Evolutionary conservation across 176 grass and related monocot species (phyloP), one percentile per base, ranked within the genome.

Genomic region (Guadua angustifolia): DNA sequence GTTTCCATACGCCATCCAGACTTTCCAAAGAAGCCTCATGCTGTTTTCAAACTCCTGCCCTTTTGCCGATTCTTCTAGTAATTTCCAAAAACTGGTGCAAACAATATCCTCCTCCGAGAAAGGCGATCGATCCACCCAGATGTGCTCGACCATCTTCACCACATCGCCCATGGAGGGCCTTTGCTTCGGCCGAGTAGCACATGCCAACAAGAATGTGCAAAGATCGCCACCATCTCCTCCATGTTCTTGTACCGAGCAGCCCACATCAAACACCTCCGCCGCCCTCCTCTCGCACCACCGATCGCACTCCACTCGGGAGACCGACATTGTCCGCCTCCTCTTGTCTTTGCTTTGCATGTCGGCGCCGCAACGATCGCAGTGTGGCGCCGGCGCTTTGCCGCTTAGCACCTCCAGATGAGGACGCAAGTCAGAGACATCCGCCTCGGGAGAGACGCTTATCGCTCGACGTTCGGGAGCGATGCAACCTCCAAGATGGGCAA

Each of bases 231-330:
- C 93, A 95, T 95, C 76, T 95, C 93, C 81, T 95, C 93, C 76
- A 92, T 85, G 83, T 90, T 77, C 75, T 92, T 87, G 86, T 89
- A 94, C 58, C 93, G 80, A 95, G 80, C 86, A 95, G 85, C 93
- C 93, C 79, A 82, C 88, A 25, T 95, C 93, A 65, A 95, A 95
- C 83, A 95, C 90, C 86, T 95, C 90, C 6, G 93, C 93, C 7
- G 86, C 92, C 93, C 90, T 95, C 90, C 71, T 95, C 93, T 51
- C 88, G 66, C 76, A 95, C 93, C 90, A 95, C 93, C 39, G 90
- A 90, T 83, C 83, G 85, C 45, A 95, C 93, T n/a, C 93, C 93
- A 95, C 76, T 88, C 85, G 0, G 91, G 0, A 92, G 87, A 73
- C 58, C 71, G 35, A 53, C 70, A 62, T 79, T 43, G 63, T 13